These are phyloP conservation scores for Podila epicladia DNA, from an alignment of 192 early-diverging fungal species.

Conservation along the genomic window DNA sequence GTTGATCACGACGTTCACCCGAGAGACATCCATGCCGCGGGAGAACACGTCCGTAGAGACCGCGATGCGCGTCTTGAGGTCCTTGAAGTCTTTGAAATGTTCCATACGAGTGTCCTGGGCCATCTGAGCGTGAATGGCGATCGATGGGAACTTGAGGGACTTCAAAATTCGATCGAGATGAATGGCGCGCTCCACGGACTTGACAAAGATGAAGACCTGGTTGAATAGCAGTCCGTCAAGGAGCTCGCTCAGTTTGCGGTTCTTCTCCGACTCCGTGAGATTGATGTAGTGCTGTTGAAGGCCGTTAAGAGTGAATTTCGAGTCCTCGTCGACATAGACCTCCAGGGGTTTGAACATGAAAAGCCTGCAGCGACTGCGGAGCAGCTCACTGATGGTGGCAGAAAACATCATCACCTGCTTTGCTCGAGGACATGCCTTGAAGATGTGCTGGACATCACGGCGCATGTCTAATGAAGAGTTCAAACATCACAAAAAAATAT, in stretches of 20 bases:
- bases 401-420: conserved; percentile 99
- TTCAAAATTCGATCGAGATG: conserved; percentile 82
- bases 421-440: conserved; percentile 90
- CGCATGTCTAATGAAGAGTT: conserved; percentile 84
- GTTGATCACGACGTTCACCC: conserved; percentile 99
- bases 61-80: conserved; percentile 93
- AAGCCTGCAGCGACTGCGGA: conserved; percentile 92
- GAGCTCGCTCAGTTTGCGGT: conserved; percentile 91
- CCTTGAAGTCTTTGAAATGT: conserved; percentile 94
- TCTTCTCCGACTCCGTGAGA: conserved; percentile 87
- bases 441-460: conserved; percentile 95
- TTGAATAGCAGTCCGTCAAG: conserved; percentile 94
- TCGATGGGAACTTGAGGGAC: conserved; percentile 93
- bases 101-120: conserved; percentile 91
- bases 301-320: conserved; percentile 97
- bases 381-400: conserved; percentile 93
- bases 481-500: background rate
- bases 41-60: conserved; percentile 98
- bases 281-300: conserved; percentile 94
- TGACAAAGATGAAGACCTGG: too few relatives aligned
- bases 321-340: conserved; percentile 97
- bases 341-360: conserved; percentile 98
- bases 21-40: conserved; percentile 98
- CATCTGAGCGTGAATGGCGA: conserved; percentile 92
- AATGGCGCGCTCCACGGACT: too few relatives aligned